These are phyloP conservation scores for Microcera coccophila DNA, from an alignment of 2,329 filamentous ascomycete genomes.

Conservation along the genomic window DNA sequence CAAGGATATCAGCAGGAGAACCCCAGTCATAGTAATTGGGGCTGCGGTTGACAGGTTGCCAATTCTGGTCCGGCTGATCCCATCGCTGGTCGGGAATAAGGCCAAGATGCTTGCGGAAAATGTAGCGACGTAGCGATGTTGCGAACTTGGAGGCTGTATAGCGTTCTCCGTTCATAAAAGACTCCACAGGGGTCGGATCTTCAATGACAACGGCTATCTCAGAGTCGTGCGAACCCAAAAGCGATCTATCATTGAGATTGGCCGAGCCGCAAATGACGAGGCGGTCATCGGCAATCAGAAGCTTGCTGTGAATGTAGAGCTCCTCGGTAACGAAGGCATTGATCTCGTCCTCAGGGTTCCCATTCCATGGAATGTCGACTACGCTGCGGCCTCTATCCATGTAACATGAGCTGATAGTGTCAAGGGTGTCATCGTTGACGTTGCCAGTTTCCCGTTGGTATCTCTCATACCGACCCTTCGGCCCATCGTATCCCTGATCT, in stretches of 20 bases:
- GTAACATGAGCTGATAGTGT: conserved; percentile 75
- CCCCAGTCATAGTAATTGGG: conserved; percentile 73
- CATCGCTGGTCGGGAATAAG: conserved; percentile 71
- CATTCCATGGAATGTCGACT: conserved; percentile 53
- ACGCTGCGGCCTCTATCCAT: conserved; percentile 76
- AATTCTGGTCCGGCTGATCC: conserved; percentile 67
- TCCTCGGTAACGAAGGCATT: conserved; percentile 60
- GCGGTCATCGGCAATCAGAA: conserved; percentile 77
- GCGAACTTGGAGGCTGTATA: conserved; percentile 74
- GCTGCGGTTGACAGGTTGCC: conserved; percentile 65
- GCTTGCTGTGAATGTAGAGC: conserved; percentile 62
- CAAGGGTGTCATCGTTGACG: conserved; percentile 58
- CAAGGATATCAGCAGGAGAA: conserved; percentile 61
- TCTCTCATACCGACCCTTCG: conserved; percentile 53
- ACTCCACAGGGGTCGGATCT: conserved; percentile 66
- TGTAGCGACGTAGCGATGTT: conserved; percentile 72
- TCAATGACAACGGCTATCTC: conserved; percentile 90
- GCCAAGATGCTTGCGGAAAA: conserved; percentile 90
- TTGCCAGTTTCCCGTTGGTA: conserved; percentile 68
- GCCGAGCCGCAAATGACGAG: conserved; percentile 74
- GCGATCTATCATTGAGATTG: conserved; percentile 61
- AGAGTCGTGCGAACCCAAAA: conserved; percentile 79
- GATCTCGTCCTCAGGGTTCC: conserved; percentile 53
- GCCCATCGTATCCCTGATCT: conserved; percentile 33
- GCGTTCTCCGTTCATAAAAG: conserved; percentile 67